These are phyloP conservation scores for Lasiodiplodia theobromae DNA, from an alignment of 2,329 filamentous ascomycete species.

Conservation along the genomic window DNA sequence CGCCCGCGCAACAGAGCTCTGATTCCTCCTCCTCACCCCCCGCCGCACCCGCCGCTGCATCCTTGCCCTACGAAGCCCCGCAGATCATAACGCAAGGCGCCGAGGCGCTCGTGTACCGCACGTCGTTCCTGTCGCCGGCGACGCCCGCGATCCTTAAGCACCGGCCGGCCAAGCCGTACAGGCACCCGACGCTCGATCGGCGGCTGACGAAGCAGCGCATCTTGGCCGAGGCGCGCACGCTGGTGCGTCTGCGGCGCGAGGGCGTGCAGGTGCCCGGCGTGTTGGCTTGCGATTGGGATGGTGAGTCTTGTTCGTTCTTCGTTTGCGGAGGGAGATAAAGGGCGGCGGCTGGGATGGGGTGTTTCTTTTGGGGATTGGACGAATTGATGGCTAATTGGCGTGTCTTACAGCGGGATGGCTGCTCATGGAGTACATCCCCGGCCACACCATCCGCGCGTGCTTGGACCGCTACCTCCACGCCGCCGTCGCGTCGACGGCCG, in stretches of 20 bases:
- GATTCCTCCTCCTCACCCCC: background rate
- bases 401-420: conserved; percentile 27
- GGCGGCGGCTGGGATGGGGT: no score
- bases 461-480: conserved; percentile 29
- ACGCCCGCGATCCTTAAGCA: conserved; percentile 85
- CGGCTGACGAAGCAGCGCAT: conserved; percentile 87
- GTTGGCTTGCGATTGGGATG: conserved; percentile 70
- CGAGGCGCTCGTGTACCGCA: conserved; percentile 92
- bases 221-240: conserved; percentile 84
- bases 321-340: conserved; percentile 58
- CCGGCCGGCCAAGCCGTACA: conserved; percentile 88
- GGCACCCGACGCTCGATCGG: conserved; percentile 86
- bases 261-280: conserved; percentile 84
- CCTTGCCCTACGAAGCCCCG: background rate
- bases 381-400: background rate
- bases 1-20: no score
- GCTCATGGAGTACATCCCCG: conserved; percentile 29
- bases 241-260: conserved; percentile 79
- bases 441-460: conserved; percentile 29
- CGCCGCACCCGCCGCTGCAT: background rate
- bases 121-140: conserved; percentile 74
- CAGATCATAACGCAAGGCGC: conserved; percentile 87
- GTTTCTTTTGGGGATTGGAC: conserved; percentile 44
- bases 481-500: background rate
- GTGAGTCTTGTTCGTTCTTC: conserved; percentile 51